These are phyloP conservation scores for Austroboletus novae-zelandiae DNA, from an alignment of 1,284 basidiomycete genomes.

Conservation along the genomic window DNA sequence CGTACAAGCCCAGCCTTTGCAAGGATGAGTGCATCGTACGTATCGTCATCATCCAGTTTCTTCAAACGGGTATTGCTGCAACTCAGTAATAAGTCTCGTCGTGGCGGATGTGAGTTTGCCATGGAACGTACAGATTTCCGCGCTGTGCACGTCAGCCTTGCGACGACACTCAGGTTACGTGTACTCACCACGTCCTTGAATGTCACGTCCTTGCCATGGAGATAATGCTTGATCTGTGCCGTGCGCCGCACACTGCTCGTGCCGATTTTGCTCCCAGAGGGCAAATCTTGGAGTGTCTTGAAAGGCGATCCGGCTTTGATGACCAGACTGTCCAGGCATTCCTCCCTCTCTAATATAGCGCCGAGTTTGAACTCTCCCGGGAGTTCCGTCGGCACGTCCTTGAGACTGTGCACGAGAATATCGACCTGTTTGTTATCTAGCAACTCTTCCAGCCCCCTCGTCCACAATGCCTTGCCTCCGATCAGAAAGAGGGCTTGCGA, in stretches of 20 bases:
- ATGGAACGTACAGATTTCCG: conserved; percentile 65
- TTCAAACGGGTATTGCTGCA: conserved; percentile 81
- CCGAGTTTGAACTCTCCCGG: conserved; percentile 86
- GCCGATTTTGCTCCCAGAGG: conserved; percentile 87
- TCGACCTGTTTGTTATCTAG: conserved; percentile 76
- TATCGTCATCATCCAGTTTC: conserved; percentile 85
- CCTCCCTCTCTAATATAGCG: conserved; percentile 85
- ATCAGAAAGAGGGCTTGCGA: conserved; percentile 75
- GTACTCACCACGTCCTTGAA: conserved; percentile 88
- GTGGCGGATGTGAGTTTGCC: neutral
- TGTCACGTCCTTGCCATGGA: conserved; percentile 46
- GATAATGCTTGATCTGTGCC: conserved; percentile 84
- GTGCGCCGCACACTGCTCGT: conserved; percentile 93
- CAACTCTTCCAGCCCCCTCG: conserved; percentile 89
- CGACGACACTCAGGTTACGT: neutral
- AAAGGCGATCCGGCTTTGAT: conserved; percentile 78
- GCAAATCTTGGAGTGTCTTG: conserved; percentile 80
- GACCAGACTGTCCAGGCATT: conserved; percentile 88
- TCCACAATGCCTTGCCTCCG: conserved; percentile 92
- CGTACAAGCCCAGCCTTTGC: conserved; percentile 94
- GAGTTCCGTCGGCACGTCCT: conserved; percentile 90
- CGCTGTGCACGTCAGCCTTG: conserved; percentile 43
- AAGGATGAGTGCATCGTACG: conserved; percentile 88
- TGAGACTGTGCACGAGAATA: conserved; percentile 91
- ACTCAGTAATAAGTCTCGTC: conserved; percentile 4